A percentile compares a stretch with the other conserved stretches of the same genome.
Evolutionary conservation across 768 basidiomycete species (phyloP).

Genomic region (Hysterangium stoloniferum): DNA sequence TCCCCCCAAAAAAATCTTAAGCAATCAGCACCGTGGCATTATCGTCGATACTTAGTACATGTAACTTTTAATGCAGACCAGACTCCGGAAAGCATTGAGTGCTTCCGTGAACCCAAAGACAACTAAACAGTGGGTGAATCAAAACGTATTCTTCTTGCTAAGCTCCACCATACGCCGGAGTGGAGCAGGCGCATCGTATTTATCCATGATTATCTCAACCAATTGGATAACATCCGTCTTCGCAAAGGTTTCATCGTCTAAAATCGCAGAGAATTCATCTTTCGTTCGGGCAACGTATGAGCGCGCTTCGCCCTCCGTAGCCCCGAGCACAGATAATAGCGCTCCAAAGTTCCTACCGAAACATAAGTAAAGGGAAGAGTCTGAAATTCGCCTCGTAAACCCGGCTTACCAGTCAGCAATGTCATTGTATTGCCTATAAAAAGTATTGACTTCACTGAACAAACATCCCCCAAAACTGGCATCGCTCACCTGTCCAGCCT

Average conservation of each 20-base stretch:
- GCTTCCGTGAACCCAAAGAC: too few relatives aligned
- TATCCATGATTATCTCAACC: constrained; percentile 74
- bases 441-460: neutral
- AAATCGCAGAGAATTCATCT: constrained; percentile 55
- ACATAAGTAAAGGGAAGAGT: neutral
- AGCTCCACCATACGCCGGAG: constrained; percentile 51
- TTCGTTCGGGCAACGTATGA: constrained; percentile 66
- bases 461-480: neutral
- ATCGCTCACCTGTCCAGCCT: constrained; percentile 43
- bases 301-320: constrained; percentile 35
- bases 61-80: too few relatives aligned
- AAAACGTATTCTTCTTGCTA: constrained; percentile 19
- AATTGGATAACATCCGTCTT: constrained; percentile 62
- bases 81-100: too few relatives aligned
- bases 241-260: constrained; percentile 56
- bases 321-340: constrained; percentile 54
- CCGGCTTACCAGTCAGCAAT: constrained; percentile 57
- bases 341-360: constrained; percentile 52
- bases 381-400: neutral
- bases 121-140: too few relatives aligned
- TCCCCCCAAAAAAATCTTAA: too few relatives aligned
- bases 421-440: constrained; percentile 72
- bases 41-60: too few relatives aligned
- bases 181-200: constrained; percentile 61
- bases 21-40: too few relatives aligned